A percentile compares a stretch with the other conserved stretches of the same genome.
These are phyloP conservation scores for Pichia norvegensis DNA, from an alignment of 1,139 yeast genomes.

Conservation along the genomic window DNA sequence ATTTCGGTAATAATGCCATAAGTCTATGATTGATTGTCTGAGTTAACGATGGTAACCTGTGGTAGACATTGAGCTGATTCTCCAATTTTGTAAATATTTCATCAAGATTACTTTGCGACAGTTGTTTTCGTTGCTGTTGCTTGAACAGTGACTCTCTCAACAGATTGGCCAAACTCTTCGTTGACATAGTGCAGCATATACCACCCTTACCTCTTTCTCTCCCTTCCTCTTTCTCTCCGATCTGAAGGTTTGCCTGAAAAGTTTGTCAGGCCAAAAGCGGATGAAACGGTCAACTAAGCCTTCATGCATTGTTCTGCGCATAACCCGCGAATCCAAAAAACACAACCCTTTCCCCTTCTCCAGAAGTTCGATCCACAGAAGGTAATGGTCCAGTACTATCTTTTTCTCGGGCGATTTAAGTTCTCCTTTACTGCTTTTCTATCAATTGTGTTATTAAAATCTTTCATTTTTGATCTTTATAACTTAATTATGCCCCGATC, in stretches of 20 bases:
- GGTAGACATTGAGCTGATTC: neutral
- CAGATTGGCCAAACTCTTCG: neutral
- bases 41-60: conserved; percentile 2
- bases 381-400: neutral
- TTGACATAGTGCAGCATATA: neutral
- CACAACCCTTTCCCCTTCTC: no score
- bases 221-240: neutral
- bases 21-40: neutral
- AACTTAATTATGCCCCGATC: conserved; percentile 2
- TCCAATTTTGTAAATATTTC: conserved; percentile 2
- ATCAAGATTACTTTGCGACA: neutral
- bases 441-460: no score
- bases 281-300: no score
- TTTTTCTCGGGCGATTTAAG: neutral
- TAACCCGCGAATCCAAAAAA: no score
- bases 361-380: neutral
- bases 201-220: no score
- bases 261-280: neutral
- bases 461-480: neutral
- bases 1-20: conserved; percentile 2
- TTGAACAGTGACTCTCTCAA: no score
- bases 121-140: neutral
- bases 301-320: no score
- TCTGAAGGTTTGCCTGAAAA: neutral
- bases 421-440: neutral